A percentile compares a stretch with the other conserved stretches of the same genome.
phyloP scores from a whole-genome alignment of 495 filamentous ascomycete species.

The Pyrenopolyporus hunteri region DNA sequence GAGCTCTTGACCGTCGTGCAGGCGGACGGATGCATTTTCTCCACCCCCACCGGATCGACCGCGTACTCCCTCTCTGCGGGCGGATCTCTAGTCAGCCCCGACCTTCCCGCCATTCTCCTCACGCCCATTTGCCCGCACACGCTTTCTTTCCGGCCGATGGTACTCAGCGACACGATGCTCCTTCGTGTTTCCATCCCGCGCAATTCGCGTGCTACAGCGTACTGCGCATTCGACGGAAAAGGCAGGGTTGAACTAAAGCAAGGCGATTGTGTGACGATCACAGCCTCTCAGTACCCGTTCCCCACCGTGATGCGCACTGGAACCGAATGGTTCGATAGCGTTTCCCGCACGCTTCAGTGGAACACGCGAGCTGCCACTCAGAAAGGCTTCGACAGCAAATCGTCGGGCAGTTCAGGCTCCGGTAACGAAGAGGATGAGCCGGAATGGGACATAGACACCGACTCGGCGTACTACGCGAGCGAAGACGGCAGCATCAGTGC shows the following conservation, averaged over 20 bases:
- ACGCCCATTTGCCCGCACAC: slow-evolving; percentile 98
- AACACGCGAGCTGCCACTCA: slow-evolving; percentile 86
- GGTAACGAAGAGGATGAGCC: slow-evolving; percentile 57
- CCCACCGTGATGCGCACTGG: slow-evolving; percentile 83
- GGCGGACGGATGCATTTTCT: slow-evolving; percentile 96
- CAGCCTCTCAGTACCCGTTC: slow-evolving; percentile 93
- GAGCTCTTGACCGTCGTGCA: slow-evolving; percentile 92
- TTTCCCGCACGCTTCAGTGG: slow-evolving; percentile 89
- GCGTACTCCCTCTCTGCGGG: slow-evolving; percentile 96
- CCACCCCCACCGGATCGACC: slow-evolving; percentile 92
- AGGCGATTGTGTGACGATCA: slow-evolving; percentile 93
- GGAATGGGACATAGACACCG: slow-evolving; percentile 86
- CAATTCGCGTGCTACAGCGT: slow-evolving; percentile 85
- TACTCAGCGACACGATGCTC: slow-evolving; percentile 93
- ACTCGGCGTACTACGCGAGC: slow-evolving; percentile 68
- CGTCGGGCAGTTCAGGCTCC: slow-evolving; percentile 41
- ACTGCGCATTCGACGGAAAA: slow-evolving; percentile 96
- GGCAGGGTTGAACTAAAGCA: slow-evolving; percentile 87
- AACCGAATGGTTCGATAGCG: slow-evolving; percentile 93
- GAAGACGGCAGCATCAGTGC: slow-evolving; percentile 65
- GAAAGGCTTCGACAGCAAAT: slow-evolving; percentile 71
- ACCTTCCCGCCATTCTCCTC: slow-evolving; percentile 95
- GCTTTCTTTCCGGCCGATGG: slow-evolving; percentile 94
- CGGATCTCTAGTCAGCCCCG: slow-evolving; percentile 93
- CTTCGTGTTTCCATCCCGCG: slow-evolving; percentile 86